Conservation (phyloP, 2,329 filamentous ascomycete species). For the Aspergillus flavus region DNA sequence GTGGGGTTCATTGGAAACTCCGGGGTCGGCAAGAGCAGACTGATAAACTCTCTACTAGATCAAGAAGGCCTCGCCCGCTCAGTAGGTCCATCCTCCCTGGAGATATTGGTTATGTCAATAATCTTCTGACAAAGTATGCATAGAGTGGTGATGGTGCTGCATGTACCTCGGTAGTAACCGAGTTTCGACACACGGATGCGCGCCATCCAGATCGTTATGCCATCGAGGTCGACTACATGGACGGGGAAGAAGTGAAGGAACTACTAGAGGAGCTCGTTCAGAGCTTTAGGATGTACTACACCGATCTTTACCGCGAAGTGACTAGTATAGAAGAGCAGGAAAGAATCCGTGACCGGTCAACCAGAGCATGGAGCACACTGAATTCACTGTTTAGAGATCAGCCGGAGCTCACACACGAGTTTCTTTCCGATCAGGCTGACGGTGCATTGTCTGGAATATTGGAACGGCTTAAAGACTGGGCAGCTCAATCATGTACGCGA, state of each 20-base stretch:
- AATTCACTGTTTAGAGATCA: constrained; percentile 20
- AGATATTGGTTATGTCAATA: no score
- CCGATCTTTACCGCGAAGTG: constrained; percentile 9
- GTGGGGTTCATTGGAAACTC: constrained; percentile 23
- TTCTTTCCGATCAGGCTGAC: constrained; percentile 13
- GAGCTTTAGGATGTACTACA: constrained; percentile 13
- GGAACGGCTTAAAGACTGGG: constrained; percentile 11
- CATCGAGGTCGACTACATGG: constrained; percentile 21
- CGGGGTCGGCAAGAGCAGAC: constrained; percentile 17
- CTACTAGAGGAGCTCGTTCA: constrained; percentile 20
- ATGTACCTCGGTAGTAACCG: constrained; percentile 24
- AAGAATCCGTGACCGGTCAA: constrained; percentile 5
- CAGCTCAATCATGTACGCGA: constrained; percentile 5
- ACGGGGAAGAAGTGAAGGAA: constrained; percentile 15
- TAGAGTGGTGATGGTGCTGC: constrained; percentile 19
- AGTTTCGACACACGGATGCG: constrained; percentile 18
- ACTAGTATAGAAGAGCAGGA: constrained; percentile 11
- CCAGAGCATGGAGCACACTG: constrained; percentile 18
- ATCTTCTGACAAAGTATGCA: neutral
- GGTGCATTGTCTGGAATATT: constrained; percentile 13
- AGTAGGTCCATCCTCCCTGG: neutral
- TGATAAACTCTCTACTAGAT: constrained; percentile 14
- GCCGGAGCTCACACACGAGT: constrained; percentile 13
- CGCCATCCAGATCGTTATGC: constrained; percentile 14
- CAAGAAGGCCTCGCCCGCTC: constrained; percentile 7